Evolutionary conservation across 495 filamentous ascomycete species (phyloP), one percentile per base, ranked within the genome.

Genomic region (Lepidopterella palustris): DNA sequence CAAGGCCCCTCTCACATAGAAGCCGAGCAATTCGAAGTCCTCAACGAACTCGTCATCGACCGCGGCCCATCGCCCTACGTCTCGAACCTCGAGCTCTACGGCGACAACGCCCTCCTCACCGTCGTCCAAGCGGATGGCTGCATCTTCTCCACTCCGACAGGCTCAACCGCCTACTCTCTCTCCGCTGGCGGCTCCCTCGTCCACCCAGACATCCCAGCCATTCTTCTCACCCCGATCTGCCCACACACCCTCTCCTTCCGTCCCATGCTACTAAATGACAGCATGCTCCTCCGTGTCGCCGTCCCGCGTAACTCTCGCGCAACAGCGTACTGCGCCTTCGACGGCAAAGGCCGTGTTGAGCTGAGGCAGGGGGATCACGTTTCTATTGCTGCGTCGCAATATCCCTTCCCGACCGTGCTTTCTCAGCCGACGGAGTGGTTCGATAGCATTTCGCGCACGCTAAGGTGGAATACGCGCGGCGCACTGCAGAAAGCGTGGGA

Each of bases 211-310:
- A 96, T 98, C 58, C 95, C 93, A 6, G 93, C 91, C 65, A 97
- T 98, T 70, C 88, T 97, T 13, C 84, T 98, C 49, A 97, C 95
- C 2, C 95, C 95, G 0, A 98, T 98, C 70, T 98, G 93, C 72
- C 92, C 93, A 15, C 93, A 98, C 71, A 97, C 92, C 0, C 80
- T 98, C 20, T 95, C 89, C 32, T 97, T 98, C 83, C 84, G 93
- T 9, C 93, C 93, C 28, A 96, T 98, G 89, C 87, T 98, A n/a
- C 84, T 98, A n/a, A 92, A 88, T 31, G 93, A 98, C 72, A 92
- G 86, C 32, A 85, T 96, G 73, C 83, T 92, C 24, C 82, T 98
- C 45, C 89, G 90, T 51, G 86, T 97, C 57, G 87, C 87, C 23
- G 85, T 98, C 23, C 93, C 93, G 0, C 80, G 81, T 47, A 80